These are phyloP conservation scores for Trichosporon coremiiforme DNA, from an alignment of 1,284 basidiomycete species.

Conservation along the genomic window DNA sequence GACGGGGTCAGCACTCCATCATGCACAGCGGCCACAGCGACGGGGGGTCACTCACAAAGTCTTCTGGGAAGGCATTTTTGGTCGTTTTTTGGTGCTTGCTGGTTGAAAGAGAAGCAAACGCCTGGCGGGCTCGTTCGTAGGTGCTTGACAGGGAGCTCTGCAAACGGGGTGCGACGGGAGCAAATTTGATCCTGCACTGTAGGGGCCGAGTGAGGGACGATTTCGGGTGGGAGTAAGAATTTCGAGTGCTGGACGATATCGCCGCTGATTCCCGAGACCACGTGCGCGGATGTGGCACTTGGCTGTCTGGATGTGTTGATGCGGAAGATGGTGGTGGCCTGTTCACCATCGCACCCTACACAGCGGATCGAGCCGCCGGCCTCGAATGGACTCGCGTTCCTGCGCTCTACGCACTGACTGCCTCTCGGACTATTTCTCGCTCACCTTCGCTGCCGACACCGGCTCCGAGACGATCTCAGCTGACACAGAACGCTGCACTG, in stretches of 20 bases:
- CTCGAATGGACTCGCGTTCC: not conserved
- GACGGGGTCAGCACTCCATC: slow-evolving; percentile 58
- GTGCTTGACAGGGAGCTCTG: not conserved
- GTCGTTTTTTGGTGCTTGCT: slow-evolving; percentile 19
- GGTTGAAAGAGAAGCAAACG: slow-evolving; percentile 20
- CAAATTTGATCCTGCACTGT: not conserved
- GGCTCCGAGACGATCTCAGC: not conserved
- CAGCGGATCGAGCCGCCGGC: no score
- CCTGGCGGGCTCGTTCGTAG: not conserved
- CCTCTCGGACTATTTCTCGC: not conserved
- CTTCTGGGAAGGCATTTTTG: slow-evolving; percentile 20
- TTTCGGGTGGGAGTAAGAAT: not conserved
- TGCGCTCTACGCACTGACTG: not conserved
- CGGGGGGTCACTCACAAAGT: slow-evolving; percentile 4
- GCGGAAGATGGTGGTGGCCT: no score
- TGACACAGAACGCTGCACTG: not conserved
- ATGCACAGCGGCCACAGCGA: not conserved
- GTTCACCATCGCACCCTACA: no score
- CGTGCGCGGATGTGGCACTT: not conserved
- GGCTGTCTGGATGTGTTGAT: no score
- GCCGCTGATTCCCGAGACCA: slow-evolving; percentile 9
- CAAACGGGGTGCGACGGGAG: not conserved
- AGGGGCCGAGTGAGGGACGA: not conserved
- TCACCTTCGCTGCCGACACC: not conserved
- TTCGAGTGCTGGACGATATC: slow-evolving; percentile 3